These are phyloP conservation scores for Raffaelea deltoideospora DNA, from an alignment of 2,329 filamentous ascomycete species.

Conservation along the genomic window DNA sequence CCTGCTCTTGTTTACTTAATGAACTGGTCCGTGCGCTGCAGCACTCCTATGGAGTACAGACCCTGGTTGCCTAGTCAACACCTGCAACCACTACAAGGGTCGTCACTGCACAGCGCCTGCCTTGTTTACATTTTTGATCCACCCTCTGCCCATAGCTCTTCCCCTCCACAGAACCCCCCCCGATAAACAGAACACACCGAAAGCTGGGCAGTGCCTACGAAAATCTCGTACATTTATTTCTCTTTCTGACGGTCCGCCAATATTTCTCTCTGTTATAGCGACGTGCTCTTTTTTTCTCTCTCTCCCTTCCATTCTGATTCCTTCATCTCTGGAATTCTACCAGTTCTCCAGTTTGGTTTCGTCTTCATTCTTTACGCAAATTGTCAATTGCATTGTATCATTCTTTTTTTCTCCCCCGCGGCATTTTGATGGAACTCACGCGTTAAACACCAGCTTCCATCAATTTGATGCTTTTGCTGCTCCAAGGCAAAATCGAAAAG, in stretches of 20 bases:
- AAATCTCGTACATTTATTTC: not conserved
- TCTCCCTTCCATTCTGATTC: not conserved
- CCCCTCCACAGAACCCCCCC: conserved; percentile 2
- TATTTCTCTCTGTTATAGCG: not conserved
- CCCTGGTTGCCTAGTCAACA: no score
- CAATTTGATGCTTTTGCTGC: not conserved
- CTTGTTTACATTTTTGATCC: conserved; percentile 11
- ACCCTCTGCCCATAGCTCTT: conserved; percentile 8
- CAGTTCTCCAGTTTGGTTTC: not conserved
- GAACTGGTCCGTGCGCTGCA: no score
- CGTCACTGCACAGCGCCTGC: conserved; percentile 7
- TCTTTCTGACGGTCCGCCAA: not conserved
- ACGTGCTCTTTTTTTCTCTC: not conserved
- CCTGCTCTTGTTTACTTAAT: no score
- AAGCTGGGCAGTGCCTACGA: not conserved
- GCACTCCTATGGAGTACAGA: no score
- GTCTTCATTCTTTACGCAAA: no score
- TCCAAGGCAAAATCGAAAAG: not conserved
- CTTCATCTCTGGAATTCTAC: not conserved
- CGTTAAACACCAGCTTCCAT: no score
- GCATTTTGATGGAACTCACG: no score
- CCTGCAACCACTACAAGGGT: no score
- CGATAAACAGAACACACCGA: no score
- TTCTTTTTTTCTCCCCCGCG: not conserved
- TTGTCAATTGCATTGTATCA: not conserved